Base-by-base conservation (phyloP, 768 basidiomycete species). In the Vararia minispora region DNA sequence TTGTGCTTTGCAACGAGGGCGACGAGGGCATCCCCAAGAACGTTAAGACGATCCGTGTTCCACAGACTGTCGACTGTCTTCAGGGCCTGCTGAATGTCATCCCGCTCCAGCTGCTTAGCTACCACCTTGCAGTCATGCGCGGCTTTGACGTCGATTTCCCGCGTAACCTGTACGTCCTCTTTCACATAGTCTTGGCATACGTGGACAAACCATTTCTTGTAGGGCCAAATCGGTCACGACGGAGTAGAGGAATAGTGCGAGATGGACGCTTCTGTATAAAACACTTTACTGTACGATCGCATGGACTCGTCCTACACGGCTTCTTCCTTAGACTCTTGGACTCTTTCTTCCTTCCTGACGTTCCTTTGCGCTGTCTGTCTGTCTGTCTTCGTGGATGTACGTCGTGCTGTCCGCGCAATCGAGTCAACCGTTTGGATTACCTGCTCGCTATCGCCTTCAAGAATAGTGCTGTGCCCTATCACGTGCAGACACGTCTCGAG, bases 121-220 rank as follows among this genome's bases (percentile, higher is more conserved):
- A 99, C 62, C 92, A 98, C 65, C 65, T 99, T 44, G 94, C 94
- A 3, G 79, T 98, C 52, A 83, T 74, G 68, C 90, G 90, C 56
- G 95, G 92, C 23, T 91, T 87, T 48, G 94, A 98, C 57, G 94
- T 98, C 49, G 94, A 99, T 59, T 95, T 95, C 80, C 94, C 94
- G 29, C 72, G 94, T 55, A 97, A 97, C 69, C 65, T 97, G 81
- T 87, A 55, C 52, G 85, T 72, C 6, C 14, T 16, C 6, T 30
- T 22, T 33, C 13, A 16, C 23, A 35, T 18, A 2, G 28, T 23
- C 12, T 20, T 28, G 9, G 30, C 41, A 41, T 33, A 41, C 16
- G 6, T 11, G 7, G 16, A 14, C 24, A 21, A 20, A 27, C 20
- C 7, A 10, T 11, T 12, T 32, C 12, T 42, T 26, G 4, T 35